A percentile compares a stretch with the other conserved stretches of the same genome.
phyloP scores from a whole-genome alignment of 129 eudicot genomes.

The Escallonia herrerae region DNA sequence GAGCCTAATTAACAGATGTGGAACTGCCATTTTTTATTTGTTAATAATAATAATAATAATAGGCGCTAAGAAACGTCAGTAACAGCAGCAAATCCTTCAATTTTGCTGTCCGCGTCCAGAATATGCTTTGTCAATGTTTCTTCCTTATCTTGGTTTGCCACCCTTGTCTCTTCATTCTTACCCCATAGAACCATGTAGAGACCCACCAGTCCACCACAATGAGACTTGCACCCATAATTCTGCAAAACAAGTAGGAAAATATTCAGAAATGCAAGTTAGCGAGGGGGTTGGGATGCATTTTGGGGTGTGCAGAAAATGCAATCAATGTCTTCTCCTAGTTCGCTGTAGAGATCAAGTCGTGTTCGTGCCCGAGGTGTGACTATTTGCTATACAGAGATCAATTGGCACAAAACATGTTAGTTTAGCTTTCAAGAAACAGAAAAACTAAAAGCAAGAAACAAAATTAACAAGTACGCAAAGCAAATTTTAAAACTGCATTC shows the following conservation, averaged over 20 bases:
- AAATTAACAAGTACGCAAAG: too few relatives aligned
- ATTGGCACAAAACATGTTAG: too few relatives aligned
- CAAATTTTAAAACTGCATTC: too few relatives aligned
- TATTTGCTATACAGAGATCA: too few relatives aligned
- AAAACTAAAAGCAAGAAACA: too few relatives aligned
- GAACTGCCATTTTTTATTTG: neutral
- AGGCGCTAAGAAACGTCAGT: constrained; percentile 37
- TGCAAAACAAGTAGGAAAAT: constrained; percentile 19
- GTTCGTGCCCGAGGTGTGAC: too few relatives aligned
- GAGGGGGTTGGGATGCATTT: neutral
- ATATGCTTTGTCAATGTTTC: constrained; percentile 50
- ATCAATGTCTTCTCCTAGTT: neutral
- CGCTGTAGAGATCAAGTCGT: too few relatives aligned
- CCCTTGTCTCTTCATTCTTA: constrained; percentile 56
- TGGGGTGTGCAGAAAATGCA: neutral
- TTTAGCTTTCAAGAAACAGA: too few relatives aligned
- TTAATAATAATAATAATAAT: too few relatives aligned
- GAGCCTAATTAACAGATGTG: neutral
- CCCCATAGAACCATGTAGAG: constrained; percentile 84
- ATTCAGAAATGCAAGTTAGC: neutral
- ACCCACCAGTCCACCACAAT: constrained; percentile 64
- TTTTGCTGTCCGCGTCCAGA: constrained; percentile 28
- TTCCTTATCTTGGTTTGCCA: constrained; percentile 29
- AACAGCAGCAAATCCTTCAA: constrained; percentile 16
- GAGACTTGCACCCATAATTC: constrained; percentile 64